These are phyloP conservation scores for Saturnispora galanensis DNA, from an alignment of 805 yeast species.

Conservation along the genomic window DNA sequence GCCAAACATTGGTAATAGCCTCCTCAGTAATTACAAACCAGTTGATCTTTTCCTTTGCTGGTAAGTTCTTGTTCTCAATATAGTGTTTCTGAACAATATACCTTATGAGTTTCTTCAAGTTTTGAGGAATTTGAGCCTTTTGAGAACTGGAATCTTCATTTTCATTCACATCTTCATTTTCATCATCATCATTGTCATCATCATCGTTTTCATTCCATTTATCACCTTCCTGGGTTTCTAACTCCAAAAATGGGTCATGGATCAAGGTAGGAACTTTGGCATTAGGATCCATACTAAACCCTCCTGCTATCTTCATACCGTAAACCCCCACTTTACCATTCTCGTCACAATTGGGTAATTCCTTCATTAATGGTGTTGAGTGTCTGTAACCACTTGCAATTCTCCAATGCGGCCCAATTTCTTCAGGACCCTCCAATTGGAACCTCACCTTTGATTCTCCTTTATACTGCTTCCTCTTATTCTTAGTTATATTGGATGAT, in stretches of 20 bases:
- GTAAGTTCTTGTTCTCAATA: constrained; percentile 27
- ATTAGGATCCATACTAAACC: constrained; percentile 7
- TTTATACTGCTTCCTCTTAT: neutral
- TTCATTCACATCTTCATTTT: constrained; percentile 3
- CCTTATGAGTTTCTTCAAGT: constrained; percentile 37
- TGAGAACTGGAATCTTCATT: neutral
- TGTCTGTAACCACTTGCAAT: constrained; percentile 36
- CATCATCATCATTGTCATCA: constrained; percentile 2
- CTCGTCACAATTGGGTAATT: constrained; percentile 18
- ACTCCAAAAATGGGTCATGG: constrained; percentile 9
- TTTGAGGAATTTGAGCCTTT: constrained; percentile 39
- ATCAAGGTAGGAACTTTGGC: neutral
- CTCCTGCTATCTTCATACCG: constrained; percentile 16
- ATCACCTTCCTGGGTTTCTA: neutral
- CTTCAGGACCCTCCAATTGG: constrained; percentile 32
- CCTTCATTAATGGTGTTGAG: constrained; percentile 34
- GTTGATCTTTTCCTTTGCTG: constrained; percentile 14
- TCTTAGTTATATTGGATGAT: neutral
- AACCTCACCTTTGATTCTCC: constrained; percentile 3
- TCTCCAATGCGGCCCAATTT: constrained; percentile 42
- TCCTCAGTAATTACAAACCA: constrained; percentile 64
- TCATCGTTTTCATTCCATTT: neutral
- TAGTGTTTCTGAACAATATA: constrained; percentile 48
- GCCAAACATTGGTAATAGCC: constrained; percentile 41
- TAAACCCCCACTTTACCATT: constrained; percentile 12